These are phyloP conservation scores for Maudiozyma serrabonitensis DNA, from an alignment of 805 yeast genomes.

Conservation along the genomic window DNA sequence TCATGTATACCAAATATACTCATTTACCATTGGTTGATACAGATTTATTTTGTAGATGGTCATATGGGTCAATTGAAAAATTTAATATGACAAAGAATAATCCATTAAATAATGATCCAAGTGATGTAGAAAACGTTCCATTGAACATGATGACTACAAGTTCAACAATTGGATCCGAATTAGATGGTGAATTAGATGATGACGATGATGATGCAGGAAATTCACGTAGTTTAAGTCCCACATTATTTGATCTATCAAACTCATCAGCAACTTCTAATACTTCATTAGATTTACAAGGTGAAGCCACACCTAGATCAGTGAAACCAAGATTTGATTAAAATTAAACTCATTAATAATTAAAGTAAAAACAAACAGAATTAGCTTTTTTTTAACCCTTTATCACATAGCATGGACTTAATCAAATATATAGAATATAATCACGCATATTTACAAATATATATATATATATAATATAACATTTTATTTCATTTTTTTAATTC, in stretches of 20 bases:
- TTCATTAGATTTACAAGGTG: slow-evolving; percentile 17
- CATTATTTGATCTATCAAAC: slow-evolving; percentile 27
- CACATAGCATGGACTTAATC: too few species aligned
- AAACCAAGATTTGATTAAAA: slow-evolving; percentile 3
- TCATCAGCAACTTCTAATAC: slow-evolving; percentile 30
- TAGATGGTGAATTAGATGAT: slow-evolving; percentile 3
- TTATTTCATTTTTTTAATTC: too few species aligned
- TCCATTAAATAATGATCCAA: slow-evolving; percentile 27
- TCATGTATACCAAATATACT: slow-evolving; percentile 56
- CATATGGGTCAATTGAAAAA: slow-evolving; percentile 38
- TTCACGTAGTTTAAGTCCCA: slow-evolving; percentile 15
- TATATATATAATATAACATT: too few species aligned
- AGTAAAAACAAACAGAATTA: too few species aligned
- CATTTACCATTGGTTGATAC: slow-evolving; percentile 52
- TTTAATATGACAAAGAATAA: slow-evolving; percentile 27
- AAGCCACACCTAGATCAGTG: slow-evolving; percentile 1
- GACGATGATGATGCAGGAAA: slow-evolving; percentile 5
- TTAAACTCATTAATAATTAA: too few species aligned
- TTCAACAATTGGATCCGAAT: not conserved
- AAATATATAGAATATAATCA: too few species aligned
- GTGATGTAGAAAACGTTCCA: slow-evolving; percentile 28
- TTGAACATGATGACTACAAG: slow-evolving; percentile 13
- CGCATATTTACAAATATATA: too few species aligned
- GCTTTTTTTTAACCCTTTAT: too few species aligned
- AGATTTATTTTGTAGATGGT: slow-evolving; percentile 60